Base-by-base conservation (phyloP, 345 rosid genomes). In the Anacardium occidentale region DNA sequence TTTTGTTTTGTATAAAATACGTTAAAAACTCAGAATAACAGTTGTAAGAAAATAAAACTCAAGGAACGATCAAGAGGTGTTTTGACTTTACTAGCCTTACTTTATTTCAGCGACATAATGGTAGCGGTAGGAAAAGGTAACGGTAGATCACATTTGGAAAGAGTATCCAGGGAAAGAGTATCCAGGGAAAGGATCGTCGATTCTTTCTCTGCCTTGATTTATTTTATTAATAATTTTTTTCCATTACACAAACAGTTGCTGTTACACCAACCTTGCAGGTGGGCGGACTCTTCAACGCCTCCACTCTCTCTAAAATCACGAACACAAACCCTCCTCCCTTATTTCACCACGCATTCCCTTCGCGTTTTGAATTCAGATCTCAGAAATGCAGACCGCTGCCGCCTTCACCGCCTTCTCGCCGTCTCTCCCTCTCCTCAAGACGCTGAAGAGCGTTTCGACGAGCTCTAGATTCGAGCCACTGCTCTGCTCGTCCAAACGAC, bases 351-450 rank as follows among this genome's bases (percentile, higher is more conserved):
- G 26, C 29, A 75, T 56, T 22, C 26, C 24, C 54, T 64, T 64
- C 22, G 48, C 37, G 13, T 15, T 40, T 61, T 34, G 24, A 51
- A 32, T 69, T 59, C 64, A 76, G 81, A 86, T 80, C 85, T 71
- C 75, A 24, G 55, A 70, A 79, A 92, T 90, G 98, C 97, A 90
- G 74, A 86, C 90, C 90, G 52, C 84, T 24, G 88, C 85, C 25
- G 86, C 84, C 11, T 91, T 79, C 79, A 70, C 85, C 21, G 56
- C 79, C 8, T 0, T 37, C 57, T 77, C 86, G 18, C 79, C 85
- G 10, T 75, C 83, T 6, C 66, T 81, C 7, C 86, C 87, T 40
- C 71, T 64, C 67, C 81, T 75, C 2, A 85, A 82, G 68, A 76
- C 78, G 2, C 75, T 79, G 2, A 74, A 61, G n/a, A 70, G 42